These are phyloP conservation scores for Syncephalis plumigaleata DNA, from an alignment of 371 early-diverging fungal genomes.

Conservation along the genomic window DNA sequence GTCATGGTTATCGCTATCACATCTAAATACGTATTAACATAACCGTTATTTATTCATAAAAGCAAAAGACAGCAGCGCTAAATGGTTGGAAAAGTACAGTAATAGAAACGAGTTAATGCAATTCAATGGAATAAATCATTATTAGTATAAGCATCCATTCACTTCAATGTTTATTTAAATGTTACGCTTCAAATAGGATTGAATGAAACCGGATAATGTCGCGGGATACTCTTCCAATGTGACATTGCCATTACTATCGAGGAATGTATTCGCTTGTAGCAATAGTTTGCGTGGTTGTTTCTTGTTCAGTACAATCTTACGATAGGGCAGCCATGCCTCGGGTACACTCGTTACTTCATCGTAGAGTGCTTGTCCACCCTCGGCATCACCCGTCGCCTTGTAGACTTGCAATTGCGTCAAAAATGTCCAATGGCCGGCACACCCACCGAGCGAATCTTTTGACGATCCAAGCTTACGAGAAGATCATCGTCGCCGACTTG, in stretches of 20 bases:
- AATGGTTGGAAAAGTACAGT: no score
- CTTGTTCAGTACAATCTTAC: slow-evolving; percentile 28
- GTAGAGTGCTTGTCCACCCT: slow-evolving; percentile 23
- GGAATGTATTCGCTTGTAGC: slow-evolving; percentile 29
- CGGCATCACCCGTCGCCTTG: slow-evolving; percentile 36
- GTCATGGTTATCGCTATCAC: no score
- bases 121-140: no score
- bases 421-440: slow-evolving; percentile 29
- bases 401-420: slow-evolving; percentile 31
- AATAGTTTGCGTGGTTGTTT: slow-evolving; percentile 37
- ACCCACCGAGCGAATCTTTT: slow-evolving; percentile 27
- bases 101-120: no score
- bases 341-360: slow-evolving; percentile 26
- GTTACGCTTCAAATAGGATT: slow-evolving; percentile 30
- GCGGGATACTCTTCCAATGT: slow-evolving; percentile 32
- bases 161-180: no score
- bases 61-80: no score
- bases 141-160: no score
- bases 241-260: slow-evolving; percentile 12
- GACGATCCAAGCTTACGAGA: slow-evolving; percentile 24
- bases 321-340: slow-evolving; percentile 21
- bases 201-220: slow-evolving; percentile 31
- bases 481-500: slow-evolving; percentile 14
- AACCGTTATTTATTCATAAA: no score
- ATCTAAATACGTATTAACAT: no score